Percentiles rank a stretch among this genome's conserved stretches.
Evolutionary conservation across 345 rosid species (phyloP).

Genomic region (Syzygium aqueum): DNA sequence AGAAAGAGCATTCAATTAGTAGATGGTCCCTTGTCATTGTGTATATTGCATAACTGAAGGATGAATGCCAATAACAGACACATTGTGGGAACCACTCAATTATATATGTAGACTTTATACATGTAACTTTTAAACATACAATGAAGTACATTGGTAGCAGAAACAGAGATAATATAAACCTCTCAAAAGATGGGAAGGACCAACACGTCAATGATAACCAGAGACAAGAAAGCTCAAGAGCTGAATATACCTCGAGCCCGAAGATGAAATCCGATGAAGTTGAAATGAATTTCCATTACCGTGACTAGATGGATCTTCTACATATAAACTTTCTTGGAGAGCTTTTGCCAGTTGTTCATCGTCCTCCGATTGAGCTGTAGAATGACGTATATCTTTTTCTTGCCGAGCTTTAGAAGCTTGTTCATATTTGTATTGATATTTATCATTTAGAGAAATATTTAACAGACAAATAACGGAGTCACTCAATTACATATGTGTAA

Average conservation of each 20-base stretch:
- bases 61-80: neutral
- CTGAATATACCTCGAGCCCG: conserved; percentile 45
- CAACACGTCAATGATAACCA: neutral
- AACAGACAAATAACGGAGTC: neutral
- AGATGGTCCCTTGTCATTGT: neutral
- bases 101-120: neutral
- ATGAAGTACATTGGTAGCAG: neutral
- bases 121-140: neutral
- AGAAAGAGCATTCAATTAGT: neutral
- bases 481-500: neutral
- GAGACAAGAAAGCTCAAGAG: neutral
- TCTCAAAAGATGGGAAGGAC: neutral
- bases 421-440: neutral
- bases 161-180: neutral
- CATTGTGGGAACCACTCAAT: neutral
- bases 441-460: neutral
- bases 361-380: conserved; percentile 18
- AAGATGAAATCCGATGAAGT: conserved; percentile 16
- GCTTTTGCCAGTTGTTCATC: conserved; percentile 79
- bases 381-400: neutral
- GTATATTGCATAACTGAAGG: neutral
- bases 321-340: conserved; percentile 54
- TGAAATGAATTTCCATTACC: neutral
- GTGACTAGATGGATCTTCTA: conserved; percentile 41
- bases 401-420: neutral